Evolutionary conservation across 2,329 filamentous ascomycete genomes (phyloP), one percentile per base, ranked within the genome.

Genomic region (Fusarium sarcochroum): DNA sequence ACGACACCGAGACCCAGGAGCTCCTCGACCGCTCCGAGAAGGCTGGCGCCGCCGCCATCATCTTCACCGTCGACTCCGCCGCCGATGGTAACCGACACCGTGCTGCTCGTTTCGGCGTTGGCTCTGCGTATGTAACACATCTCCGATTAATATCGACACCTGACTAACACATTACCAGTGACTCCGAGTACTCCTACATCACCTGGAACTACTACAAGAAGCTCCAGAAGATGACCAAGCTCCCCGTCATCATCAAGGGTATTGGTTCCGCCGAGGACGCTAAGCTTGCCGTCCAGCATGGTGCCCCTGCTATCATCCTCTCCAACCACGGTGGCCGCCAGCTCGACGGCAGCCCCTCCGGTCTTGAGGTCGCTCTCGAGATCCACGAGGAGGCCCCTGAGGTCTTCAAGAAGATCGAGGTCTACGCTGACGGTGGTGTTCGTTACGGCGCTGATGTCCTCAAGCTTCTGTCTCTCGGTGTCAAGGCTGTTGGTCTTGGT

Each of bases 401-500:
- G 45, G 70, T 81, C 45, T 80, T 83, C 61, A 74, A 78, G 70
- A 66, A 79, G 72, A 78, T 78, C 4, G 79, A 81, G 69, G 72
- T 81, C 41, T 77, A 75, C 38, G 79, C 79, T 18, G 81, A 84
- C 60, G 81, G 82, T 7, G 82, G 82, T 50, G 71, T 84, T 20
- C 78, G 82, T 45, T 81, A 81, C 56, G 82, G 81, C 13, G 76
- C 76, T 11, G 82, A 84, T 46, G 78, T 76, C 14, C 72, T 83
- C n/a, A 80, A 81, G 66, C 77, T 82, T 11, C 75, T 84, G n/a
- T 76, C 80, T 4, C 78, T 83, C 15, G 81, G 82, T 11, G 82
- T 82, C 54, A 78, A 77, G 67, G 80, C 80, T 14, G 81, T 83
- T 7, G 79, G 85, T 15, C 63, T 88, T 1, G 85, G 85, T 17